phyloP scores from a whole-genome alignment of 2,329 filamentous ascomycete species.

The Tolypocladium ovalisporum region DNA sequence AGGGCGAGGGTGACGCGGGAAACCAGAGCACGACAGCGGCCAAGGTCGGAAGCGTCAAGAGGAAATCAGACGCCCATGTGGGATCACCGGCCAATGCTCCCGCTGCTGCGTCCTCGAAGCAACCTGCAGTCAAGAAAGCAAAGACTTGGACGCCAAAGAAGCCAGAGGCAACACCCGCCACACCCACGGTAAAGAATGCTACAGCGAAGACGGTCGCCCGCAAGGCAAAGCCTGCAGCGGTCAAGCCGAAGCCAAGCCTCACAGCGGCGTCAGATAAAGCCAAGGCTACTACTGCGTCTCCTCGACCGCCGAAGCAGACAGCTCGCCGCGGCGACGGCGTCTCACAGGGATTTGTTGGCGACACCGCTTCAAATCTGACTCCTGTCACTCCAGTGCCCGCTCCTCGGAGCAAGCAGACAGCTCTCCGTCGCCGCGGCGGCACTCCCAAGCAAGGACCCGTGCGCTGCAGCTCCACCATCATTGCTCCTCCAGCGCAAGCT shows the following conservation, averaged over 20 bases:
- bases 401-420: constrained; percentile 9
- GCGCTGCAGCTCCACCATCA: too few relatives aligned
- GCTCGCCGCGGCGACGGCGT: constrained; percentile 6
- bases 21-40: background rate
- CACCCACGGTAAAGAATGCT: background rate
- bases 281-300: background rate
- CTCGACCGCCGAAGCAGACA: constrained; percentile 3
- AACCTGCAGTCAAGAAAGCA: constrained; percentile 7
- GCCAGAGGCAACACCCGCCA: background rate
- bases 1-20: background rate
- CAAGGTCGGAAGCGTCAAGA: constrained; percentile 13
- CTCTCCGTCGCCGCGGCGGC: too few relatives aligned
- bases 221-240: background rate
- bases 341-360: constrained; percentile 4
- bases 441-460: too few relatives aligned
- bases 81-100: background rate
- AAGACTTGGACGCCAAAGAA: constrained; percentile 3
- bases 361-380: background rate
- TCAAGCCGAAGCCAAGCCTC: background rate
- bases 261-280: background rate
- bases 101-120: background rate
- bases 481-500: too few relatives aligned
- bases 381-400: background rate
- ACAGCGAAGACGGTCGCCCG: background rate
- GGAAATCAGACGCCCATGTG: constrained; percentile 10